phyloP scores from a whole-genome alignment of 306 rosid genomes.

The Cercis canadensis region DNA sequence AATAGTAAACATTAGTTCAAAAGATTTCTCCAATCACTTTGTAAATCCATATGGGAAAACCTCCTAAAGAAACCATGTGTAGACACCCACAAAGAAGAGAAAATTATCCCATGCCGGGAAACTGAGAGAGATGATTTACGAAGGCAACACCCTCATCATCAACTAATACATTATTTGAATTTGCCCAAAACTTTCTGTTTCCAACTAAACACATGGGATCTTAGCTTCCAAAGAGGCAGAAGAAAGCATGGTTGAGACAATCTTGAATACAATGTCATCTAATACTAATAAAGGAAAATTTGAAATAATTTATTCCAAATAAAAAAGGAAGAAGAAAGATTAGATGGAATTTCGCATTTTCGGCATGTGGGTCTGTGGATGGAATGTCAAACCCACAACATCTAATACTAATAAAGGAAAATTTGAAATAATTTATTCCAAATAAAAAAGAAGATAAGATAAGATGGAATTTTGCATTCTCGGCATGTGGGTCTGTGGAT shows the following conservation, averaged over 20 bases:
- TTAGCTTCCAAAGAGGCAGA: not conserved
- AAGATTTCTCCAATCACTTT: no score
- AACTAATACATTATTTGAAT: conserved; percentile 1
- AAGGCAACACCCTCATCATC: not conserved
- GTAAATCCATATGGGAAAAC: no score
- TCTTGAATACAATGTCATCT: conserved; percentile 19
- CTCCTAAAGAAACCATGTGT: no score
- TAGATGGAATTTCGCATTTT: conserved; percentile 8
- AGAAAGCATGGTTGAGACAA: no score
- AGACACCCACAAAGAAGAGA: no score
- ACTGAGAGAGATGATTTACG: not conserved
- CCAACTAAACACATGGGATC: not conserved
- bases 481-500: not conserved
- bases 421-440: not conserved
- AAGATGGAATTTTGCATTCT: conserved; percentile 19
- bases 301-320: conserved; percentile 1
- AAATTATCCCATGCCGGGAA: not conserved
- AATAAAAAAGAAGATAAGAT: not conserved
- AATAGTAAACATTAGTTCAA: no score
- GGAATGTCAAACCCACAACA: conserved; percentile 19
- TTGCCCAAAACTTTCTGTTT: not conserved
- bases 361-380: not conserved
- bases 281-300: conserved; percentile 19
- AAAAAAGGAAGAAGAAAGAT: not conserved
- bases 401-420: conserved; percentile 20